These are phyloP conservation scores for Sabuloglossum arenarium DNA, from an alignment of 495 filamentous ascomycete genomes.

Conservation along the genomic window DNA sequence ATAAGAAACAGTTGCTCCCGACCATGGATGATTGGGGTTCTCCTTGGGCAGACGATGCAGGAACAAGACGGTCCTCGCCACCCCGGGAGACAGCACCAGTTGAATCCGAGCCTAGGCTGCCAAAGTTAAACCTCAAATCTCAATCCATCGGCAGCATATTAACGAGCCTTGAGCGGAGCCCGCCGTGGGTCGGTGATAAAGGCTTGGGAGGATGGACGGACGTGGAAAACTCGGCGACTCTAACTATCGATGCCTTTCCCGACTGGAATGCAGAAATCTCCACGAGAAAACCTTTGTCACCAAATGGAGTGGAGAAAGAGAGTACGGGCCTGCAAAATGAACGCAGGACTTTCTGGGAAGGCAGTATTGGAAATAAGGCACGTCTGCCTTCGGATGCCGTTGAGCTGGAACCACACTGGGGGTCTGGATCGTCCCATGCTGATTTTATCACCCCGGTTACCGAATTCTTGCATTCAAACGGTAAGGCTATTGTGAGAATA, in stretches of 20 bases:
- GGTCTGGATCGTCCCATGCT: neutral
- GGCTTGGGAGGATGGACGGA: neutral
- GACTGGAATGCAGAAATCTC: neutral
- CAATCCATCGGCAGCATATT: neutral
- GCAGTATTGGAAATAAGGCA: neutral
- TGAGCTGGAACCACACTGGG: neutral
- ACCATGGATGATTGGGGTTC: conserved; percentile 3
- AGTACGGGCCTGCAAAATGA: neutral
- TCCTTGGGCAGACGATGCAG: conserved; percentile 1
- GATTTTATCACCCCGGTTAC: neutral
- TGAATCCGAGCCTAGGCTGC: neutral
- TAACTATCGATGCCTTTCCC: neutral
- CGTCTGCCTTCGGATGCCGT: too few relatives aligned
- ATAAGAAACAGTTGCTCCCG: neutral
- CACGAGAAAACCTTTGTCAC: neutral
- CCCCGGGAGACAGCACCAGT: neutral
- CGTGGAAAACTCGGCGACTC: neutral
- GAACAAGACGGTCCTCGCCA: neutral
- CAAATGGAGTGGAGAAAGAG: neutral
- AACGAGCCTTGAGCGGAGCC: neutral
- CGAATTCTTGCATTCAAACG: neutral
- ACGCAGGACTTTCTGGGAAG: neutral
- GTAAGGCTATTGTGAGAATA: neutral
- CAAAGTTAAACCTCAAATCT: neutral
- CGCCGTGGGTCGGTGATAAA: neutral